These are phyloP conservation scores for Podospora bellae-mahoneyi DNA, from an alignment of 495 filamentous ascomycete genomes.

Conservation along the genomic window DNA sequence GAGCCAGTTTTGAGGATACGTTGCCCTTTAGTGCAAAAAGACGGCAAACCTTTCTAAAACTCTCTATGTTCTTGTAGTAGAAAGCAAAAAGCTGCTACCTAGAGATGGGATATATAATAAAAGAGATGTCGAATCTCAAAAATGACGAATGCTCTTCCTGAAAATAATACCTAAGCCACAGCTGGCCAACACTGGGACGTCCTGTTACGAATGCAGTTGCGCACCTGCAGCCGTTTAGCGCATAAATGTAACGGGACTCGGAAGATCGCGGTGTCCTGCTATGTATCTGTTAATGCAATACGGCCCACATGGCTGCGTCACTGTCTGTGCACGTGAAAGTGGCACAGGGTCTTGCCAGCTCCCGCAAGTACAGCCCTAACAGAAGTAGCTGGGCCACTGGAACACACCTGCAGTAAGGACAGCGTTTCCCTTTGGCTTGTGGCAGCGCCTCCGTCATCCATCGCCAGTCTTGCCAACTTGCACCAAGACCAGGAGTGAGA, in stretches of 20 bases:
- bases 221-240: conserved; percentile 12
- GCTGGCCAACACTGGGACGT: conserved; percentile 6
- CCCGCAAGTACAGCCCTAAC: conserved; percentile 6
- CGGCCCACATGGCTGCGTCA: not conserved
- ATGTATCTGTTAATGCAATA: conserved; percentile 14
- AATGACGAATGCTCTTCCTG: conserved; percentile 5
- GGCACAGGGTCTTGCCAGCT: not conserved
- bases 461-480: conserved; percentile 27
- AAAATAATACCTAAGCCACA: not conserved
- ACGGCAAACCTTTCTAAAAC: not conserved
- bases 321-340: not conserved
- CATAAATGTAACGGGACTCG: conserved; percentile 4
- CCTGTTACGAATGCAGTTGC: conserved; percentile 11
- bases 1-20: not conserved
- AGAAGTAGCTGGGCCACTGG: not conserved
- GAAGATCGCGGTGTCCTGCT: not conserved
- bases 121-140: not conserved
- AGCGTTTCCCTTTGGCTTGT: conserved; percentile 22
- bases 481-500: conserved; percentile 11
- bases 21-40: conserved; percentile 1
- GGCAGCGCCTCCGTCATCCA: conserved; percentile 17
- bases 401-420: conserved; percentile 19
- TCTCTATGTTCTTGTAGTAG: not conserved
- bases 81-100: not conserved
- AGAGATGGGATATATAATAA: not conserved